A percentile compares a stretch with the other conserved stretches of the same genome.
phyloP scores from a whole-genome alignment of 2,329 filamentous ascomycete genomes.

The Purpureocillium takamizusanense region DNA sequence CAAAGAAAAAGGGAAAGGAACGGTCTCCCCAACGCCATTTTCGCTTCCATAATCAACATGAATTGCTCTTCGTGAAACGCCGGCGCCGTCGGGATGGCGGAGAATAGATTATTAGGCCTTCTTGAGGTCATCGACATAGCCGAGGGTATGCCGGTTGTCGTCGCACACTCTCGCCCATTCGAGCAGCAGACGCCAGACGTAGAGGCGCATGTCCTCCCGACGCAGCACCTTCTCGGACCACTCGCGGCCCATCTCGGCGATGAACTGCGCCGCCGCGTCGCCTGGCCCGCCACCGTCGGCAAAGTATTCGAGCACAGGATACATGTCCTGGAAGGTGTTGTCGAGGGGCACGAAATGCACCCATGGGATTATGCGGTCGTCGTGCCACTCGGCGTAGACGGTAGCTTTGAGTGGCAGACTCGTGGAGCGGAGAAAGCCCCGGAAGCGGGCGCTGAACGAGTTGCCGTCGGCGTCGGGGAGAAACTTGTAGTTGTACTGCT shows the following conservation, averaged over 20 bases:
- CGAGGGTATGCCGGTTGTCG: constrained; percentile 31
- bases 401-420: constrained; percentile 63
- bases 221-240: constrained; percentile 56
- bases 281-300: constrained; percentile 35
- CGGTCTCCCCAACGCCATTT: background rate
- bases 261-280: constrained; percentile 47
- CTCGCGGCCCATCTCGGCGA: constrained; percentile 48
- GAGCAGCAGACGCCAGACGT: constrained; percentile 51
- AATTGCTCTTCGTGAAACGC: no score
- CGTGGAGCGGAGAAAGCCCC: constrained; percentile 53
- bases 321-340: constrained; percentile 58
- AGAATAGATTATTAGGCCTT: constrained; percentile 2
- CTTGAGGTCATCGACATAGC: constrained; percentile 33
- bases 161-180: constrained; percentile 46
- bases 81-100: no score
- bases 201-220: constrained; percentile 57
- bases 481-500: constrained; percentile 52
- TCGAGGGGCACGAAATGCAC: constrained; percentile 65
- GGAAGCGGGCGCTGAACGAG: constrained; percentile 53
- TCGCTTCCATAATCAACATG: no score
- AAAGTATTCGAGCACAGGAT: constrained; percentile 57
- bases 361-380: constrained; percentile 60
- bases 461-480: constrained; percentile 65
- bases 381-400: constrained; percentile 68
- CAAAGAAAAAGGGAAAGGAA: background rate